Evolutionary conservation across 169 alveolate genomes (phyloP).

Genomic region (Haemoproteus tartakovskyi): DNA sequence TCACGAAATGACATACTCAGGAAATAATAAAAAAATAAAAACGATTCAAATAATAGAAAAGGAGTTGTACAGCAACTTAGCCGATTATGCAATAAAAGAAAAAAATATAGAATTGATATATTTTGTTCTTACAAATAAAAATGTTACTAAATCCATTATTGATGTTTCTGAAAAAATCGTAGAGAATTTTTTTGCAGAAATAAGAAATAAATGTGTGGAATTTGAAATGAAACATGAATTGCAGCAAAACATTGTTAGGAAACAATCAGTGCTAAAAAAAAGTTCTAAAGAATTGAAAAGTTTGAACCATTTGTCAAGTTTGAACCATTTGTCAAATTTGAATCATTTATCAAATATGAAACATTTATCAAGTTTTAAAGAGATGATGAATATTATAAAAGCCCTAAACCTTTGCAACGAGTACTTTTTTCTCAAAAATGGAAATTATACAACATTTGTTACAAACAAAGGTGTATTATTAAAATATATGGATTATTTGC

Average conservation of each 20-base stretch:
- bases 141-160: background rate
- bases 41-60: background rate
- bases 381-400: background rate
- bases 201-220: slow-evolving; percentile 1
- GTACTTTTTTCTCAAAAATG: slow-evolving; percentile 15
- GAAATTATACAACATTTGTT: slow-evolving; percentile 9
- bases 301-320: slow-evolving; percentile 1
- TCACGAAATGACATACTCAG: background rate
- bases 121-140: too few species aligned
- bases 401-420: slow-evolving; percentile 56
- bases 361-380: background rate
- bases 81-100: too few species aligned
- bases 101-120: too few species aligned
- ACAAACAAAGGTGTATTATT: slow-evolving; percentile 23
- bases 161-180: background rate
- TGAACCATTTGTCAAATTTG: background rate
- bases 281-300: slow-evolving; percentile 21
- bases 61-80: background rate
- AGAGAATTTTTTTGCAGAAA: slow-evolving; percentile 1
- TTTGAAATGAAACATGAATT: slow-evolving; percentile 1
- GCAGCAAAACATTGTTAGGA: slow-evolving; percentile 4
- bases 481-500: background rate
- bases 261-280: slow-evolving; percentile 11
- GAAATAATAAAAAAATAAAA: too few species aligned
- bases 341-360: background rate